These are phyloP conservation scores for Cordyceps pruinosa DNA, from an alignment of 2,329 filamentous ascomycete species.

Conservation along the genomic window DNA sequence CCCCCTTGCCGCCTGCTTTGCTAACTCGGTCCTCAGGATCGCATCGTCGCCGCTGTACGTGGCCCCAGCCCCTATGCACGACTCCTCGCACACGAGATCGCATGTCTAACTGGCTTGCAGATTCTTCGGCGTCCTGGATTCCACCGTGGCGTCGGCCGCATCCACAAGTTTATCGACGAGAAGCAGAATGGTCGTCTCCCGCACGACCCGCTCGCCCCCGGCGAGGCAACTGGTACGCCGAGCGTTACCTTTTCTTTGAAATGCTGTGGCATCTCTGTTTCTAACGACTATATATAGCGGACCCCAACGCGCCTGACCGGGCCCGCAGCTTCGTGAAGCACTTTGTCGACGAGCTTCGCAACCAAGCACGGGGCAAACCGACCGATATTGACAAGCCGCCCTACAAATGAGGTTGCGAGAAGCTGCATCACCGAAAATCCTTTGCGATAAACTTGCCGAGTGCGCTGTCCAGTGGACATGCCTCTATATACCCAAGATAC, in stretches of 20 bases:
- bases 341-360: constrained; percentile 45
- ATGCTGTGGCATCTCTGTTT: neutral
- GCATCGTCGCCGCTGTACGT: constrained; percentile 27
- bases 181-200: constrained; percentile 42
- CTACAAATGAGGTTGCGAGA: constrained; percentile 18
- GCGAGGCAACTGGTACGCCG: constrained; percentile 44
- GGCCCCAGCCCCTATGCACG: neutral
- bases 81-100: neutral
- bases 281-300: constrained; percentile 17
- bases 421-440: neutral
- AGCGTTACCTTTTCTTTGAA: no score
- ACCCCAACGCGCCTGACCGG: constrained; percentile 24
- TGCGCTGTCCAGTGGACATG: neutral
- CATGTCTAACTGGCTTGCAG: constrained; percentile 21
- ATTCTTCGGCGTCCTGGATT: constrained; percentile 46
- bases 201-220: constrained; percentile 42
- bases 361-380: constrained; percentile 41
- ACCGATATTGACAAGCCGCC: constrained; percentile 28
- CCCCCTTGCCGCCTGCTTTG: neutral
- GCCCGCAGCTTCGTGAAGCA: constrained; percentile 35
- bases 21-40: constrained; percentile 20
- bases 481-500: neutral
- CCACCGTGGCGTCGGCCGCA: constrained; percentile 45
- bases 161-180: constrained; percentile 45
- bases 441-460: neutral